A percentile compares a stretch with the other conserved stretches of the same genome.
phyloP scores from a whole-genome alignment of 1,284 basidiomycete species.

The Sutorius eximius region DNA sequence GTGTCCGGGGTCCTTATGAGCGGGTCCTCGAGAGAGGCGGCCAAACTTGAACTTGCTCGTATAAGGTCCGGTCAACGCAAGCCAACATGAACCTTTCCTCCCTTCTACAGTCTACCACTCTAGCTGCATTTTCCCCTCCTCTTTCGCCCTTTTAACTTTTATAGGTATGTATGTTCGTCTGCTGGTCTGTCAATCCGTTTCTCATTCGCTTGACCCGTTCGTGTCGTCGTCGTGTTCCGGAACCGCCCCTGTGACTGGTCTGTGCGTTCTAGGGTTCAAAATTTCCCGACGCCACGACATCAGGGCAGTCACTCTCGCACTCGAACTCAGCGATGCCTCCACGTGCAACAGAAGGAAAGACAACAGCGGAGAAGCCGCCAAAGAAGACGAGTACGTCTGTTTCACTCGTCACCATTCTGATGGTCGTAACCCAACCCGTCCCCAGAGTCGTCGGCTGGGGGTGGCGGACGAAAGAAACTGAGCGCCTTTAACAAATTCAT shows the following conservation, averaged over 20 bases:
- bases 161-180: conserved; percentile 13
- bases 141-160: conserved; percentile 5
- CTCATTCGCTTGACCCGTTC: conserved; percentile 2
- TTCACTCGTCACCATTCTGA: background rate
- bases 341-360: conserved; percentile 32
- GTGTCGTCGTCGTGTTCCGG: conserved; percentile 5
- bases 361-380: conserved; percentile 31
- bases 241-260: conserved; percentile 36
- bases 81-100: conserved; percentile 37
- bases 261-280: conserved; percentile 26
- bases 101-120: conserved; percentile 31
- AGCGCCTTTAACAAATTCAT: conserved; percentile 79
- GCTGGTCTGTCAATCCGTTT: background rate
- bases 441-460: conserved; percentile 43
- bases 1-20: conserved; percentile 35
- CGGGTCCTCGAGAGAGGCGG: conserved; percentile 22
- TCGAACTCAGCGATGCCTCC: conserved; percentile 29
- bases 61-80: conserved; percentile 37
- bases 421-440: conserved; percentile 9
- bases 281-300: conserved; percentile 10
- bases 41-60: conserved; percentile 33
- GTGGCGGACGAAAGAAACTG: conserved; percentile 52
- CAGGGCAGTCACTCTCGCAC: conserved; percentile 4
- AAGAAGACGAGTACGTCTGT: conserved; percentile 36
- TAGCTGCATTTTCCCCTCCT: conserved; percentile 6